Base-by-base conservation (phyloP, 2,329 filamentous ascomycete genomes). In the Trichophyton schoenleinii region DNA sequence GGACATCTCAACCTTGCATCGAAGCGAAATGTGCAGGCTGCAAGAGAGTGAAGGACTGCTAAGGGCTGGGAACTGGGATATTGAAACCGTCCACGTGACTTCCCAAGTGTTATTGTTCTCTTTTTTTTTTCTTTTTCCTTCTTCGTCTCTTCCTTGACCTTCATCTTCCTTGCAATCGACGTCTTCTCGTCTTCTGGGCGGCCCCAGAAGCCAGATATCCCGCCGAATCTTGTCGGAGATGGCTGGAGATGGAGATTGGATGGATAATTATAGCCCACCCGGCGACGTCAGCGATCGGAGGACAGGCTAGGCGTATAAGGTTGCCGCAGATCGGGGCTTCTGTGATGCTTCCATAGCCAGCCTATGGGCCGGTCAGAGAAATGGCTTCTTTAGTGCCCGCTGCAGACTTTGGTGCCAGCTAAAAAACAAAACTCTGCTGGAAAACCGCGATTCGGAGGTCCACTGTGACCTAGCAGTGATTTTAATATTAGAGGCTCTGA, bases 401-500 rank as follows among this genome's bases (percentile, higher is more conserved):
- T 9, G 34, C 44, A 53, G 22, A 53, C 22, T 34, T 53, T 22
- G 49, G 49, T 38, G 34, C 3, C 34, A 38, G 9, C 49, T 13
- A 11, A 18, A 15, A 15, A 5, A 34, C 8, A 11, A 34, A 53
- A 53, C 49, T 53, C 49, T 53, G 49, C 28, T 53, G 34, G 9
- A 25, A n/a, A n/a, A 20, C 18, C 13, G 28, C 25, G 18, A 48
- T 48, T 48, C 18, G 44, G 44, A 48, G 18, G 13, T 48, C 44
- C 44, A 48, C 44, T 48, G 11, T 22, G n/a, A n/a, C n/a, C 44
- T 20, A 9, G 20, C 8, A 48, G 18, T 25, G 44, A 48, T 48
- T n/a, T 53, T 34, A 31, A 53, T 53, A 53, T 53, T 53, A n/a
- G 49, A 34, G 49, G 49, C 49, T 53, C 49, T 53, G 49, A 53